Evolutionary conservation across 208 protist species (phyloP).

Genomic region (Trypanosoma theileri): DNA sequence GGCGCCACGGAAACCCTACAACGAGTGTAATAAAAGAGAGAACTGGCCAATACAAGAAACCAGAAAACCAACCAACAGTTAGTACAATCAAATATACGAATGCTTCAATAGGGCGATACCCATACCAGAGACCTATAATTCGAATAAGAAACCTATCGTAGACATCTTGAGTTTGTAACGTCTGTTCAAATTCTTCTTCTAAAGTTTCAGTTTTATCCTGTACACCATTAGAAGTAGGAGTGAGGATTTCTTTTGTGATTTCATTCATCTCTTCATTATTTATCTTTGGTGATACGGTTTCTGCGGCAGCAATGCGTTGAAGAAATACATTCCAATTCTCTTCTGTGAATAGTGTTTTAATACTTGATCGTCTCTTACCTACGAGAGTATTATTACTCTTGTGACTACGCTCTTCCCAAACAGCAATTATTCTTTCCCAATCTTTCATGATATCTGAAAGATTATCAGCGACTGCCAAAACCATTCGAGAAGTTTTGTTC

Average conservation of each 20-base stretch:
- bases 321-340: neutral
- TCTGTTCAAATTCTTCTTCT: neutral
- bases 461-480: conserved; percentile 32
- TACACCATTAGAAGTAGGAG: neutral
- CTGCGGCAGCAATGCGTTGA: neutral
- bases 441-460: conserved; percentile 15
- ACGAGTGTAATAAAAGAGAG: conserved; percentile 13
- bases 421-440: conserved; percentile 16
- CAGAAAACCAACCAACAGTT: neutral
- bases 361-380: neutral
- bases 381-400: neutral
- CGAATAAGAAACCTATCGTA: conserved; percentile 26
- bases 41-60: conserved; percentile 6
- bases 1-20: neutral
- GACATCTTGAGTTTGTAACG: neutral
- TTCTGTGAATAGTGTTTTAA: neutral
- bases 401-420: neutral
- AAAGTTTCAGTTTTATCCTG: neutral
- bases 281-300: neutral
- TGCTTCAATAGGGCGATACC: conserved; percentile 16
- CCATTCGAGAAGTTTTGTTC: conserved; percentile 6
- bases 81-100: conserved; percentile 13
- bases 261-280: neutral
- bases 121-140: conserved; percentile 24
- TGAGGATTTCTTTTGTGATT: neutral